A percentile compares a stretch with the other conserved stretches of the same genome.
phyloP scores from a whole-genome alignment of 257 asterid genomes.

The Henckelia pumila region DNA sequence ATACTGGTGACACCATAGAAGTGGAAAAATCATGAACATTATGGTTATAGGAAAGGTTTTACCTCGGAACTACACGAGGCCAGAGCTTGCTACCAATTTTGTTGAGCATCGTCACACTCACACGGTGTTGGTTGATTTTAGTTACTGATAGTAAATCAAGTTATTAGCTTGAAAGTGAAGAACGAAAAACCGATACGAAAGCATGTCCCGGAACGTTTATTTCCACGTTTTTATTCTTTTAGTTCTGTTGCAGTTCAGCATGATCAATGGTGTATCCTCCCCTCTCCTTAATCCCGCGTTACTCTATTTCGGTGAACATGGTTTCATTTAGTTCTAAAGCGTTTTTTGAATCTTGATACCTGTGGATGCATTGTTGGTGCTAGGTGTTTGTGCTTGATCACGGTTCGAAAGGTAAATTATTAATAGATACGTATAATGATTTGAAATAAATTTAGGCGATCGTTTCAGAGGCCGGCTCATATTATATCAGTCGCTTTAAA shows the following conservation, averaged over 20 bases:
- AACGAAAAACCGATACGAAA: slow-evolving; percentile 8
- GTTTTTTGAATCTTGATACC: background rate
- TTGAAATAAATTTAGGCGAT: too few species aligned
- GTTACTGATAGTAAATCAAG: slow-evolving; percentile 2
- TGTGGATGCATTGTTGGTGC: background rate
- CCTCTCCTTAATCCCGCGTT: too few species aligned
- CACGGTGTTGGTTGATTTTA: background rate
- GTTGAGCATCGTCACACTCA: background rate
- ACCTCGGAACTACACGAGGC: slow-evolving; percentile 1
- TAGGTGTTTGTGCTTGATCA: too few species aligned
- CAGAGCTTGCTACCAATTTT: slow-evolving; percentile 22
- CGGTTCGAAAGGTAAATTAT: too few species aligned
- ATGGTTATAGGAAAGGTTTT: slow-evolving; percentile 12
- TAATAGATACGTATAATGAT: too few species aligned
- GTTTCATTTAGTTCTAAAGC: background rate
- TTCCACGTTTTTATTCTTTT: slow-evolving; percentile 16
- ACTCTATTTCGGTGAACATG: too few species aligned
- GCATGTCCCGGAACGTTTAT: slow-evolving; percentile 4
- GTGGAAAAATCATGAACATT: background rate
- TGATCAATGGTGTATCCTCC: too few species aligned
- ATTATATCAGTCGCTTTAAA: too few species aligned
- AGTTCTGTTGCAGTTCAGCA: background rate
- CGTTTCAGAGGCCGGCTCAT: too few species aligned
- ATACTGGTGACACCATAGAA: slow-evolving; percentile 21
- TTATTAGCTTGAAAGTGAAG: background rate